Conservation (phyloP, 2,329 filamentous ascomycete genomes). For the Monilinia polystroma region DNA sequence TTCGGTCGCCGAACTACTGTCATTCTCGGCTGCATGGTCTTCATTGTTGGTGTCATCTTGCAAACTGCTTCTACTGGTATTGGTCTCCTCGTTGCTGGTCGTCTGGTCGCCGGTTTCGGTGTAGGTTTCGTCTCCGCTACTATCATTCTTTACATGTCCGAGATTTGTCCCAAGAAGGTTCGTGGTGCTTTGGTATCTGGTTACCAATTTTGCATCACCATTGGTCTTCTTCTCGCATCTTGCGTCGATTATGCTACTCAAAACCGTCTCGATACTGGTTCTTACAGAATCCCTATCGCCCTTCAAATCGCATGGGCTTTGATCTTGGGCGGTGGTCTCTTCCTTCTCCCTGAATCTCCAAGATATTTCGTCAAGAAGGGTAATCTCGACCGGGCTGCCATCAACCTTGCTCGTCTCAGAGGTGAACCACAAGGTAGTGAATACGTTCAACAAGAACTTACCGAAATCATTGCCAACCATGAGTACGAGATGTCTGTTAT, state of each 20-base stretch:
- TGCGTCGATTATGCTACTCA: slow-evolving; percentile 72
- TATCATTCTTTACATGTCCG: slow-evolving; percentile 76
- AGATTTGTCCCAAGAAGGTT: slow-evolving; percentile 64
- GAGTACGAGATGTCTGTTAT: slow-evolving; percentile 75
- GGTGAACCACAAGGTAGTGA: slow-evolving; percentile 71
- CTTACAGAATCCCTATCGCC: slow-evolving; percentile 78
- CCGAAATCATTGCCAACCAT: slow-evolving; percentile 86
- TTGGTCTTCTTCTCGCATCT: slow-evolving; percentile 73
- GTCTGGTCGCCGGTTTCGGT: slow-evolving; percentile 73
- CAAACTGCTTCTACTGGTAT: slow-evolving; percentile 60
- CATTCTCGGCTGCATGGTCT: slow-evolving; percentile 60
- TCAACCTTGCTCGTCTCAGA: slow-evolving; percentile 65
- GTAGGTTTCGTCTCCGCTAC: slow-evolving; percentile 79
- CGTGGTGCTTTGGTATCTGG: slow-evolving; percentile 77
- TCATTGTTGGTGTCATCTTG: slow-evolving; percentile 63
- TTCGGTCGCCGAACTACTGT: slow-evolving; percentile 71
- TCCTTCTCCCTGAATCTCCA: slow-evolving; percentile 80
- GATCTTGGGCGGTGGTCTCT: slow-evolving; percentile 69
- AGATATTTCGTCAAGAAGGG: slow-evolving; percentile 83
- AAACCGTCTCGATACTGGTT: slow-evolving; percentile 58
- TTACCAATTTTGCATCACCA: slow-evolving; percentile 81
- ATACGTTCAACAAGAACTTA: slow-evolving; percentile 74
- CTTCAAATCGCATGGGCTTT: slow-evolving; percentile 80
- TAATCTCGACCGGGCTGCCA: slow-evolving; percentile 62
- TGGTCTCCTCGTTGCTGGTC: slow-evolving; percentile 53